Evolutionary conservation across 306 rosid genomes (phyloP).

Genomic region (Trifolium dubium): DNA sequence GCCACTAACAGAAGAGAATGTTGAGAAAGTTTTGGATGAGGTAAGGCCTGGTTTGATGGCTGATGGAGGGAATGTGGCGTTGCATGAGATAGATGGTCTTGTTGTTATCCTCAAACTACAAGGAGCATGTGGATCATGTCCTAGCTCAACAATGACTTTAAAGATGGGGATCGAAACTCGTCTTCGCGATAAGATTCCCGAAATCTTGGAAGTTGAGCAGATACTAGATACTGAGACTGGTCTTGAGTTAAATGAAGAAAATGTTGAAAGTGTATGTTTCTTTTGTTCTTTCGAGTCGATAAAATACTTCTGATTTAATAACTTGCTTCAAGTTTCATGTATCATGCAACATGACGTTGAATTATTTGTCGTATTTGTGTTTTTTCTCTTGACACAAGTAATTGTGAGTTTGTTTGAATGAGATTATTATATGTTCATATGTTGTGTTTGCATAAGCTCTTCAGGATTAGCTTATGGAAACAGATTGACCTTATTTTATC

Average conservation of each 20-base stretch:
- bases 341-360: background rate
- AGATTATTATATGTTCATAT: too few relatives aligned
- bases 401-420: too few relatives aligned
- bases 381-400: too few relatives aligned
- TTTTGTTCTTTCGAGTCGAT: too few relatives aligned
- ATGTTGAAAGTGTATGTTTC: slow-evolving; percentile 75
- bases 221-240: slow-evolving; percentile 86
- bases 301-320: too few relatives aligned
- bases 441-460: too few relatives aligned
- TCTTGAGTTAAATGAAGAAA: slow-evolving; percentile 79
- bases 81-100: slow-evolving; percentile 97
- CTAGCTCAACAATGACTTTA: slow-evolving; percentile 94
- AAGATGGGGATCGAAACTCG: slow-evolving; percentile 95
- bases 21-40: slow-evolving; percentile 93
- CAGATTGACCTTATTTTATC: too few relatives aligned
- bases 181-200: slow-evolving; percentile 89
- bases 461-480: background rate
- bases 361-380: too few relatives aligned
- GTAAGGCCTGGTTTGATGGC: slow-evolving; percentile 94
- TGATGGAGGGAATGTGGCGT: slow-evolving; percentile 96
- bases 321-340: background rate
- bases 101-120: slow-evolving; percentile 85
- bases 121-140: slow-evolving; percentile 99
- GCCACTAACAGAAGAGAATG: slow-evolving; percentile 93
- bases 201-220: slow-evolving; percentile 89